phyloP scores from a whole-genome alignment of 2,329 filamentous ascomycete genomes.

The Paracorniculantispora psalliotae region DNA sequence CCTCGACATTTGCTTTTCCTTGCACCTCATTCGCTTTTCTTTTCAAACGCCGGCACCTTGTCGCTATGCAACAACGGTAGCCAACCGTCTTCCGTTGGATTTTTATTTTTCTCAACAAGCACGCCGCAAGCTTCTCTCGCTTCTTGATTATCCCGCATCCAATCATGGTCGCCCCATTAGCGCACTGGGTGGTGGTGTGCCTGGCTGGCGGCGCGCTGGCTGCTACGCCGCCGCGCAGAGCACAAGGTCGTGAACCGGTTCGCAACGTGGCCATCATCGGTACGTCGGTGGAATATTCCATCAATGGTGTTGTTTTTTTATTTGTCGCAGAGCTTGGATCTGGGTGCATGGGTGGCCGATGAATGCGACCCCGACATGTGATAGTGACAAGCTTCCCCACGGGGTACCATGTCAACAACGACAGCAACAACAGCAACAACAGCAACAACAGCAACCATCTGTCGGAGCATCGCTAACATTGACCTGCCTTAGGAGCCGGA shows the following conservation, averaged over 20 bases:
- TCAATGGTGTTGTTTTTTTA: too few species aligned
- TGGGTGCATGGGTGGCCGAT: too few species aligned
- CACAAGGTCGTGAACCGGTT: slow-evolving; percentile 16
- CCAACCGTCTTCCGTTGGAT: not conserved
- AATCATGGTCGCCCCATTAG: not conserved
- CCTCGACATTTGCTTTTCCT: not conserved
- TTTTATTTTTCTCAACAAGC: not conserved
- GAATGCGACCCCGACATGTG: not conserved
- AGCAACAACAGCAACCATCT: too few species aligned
- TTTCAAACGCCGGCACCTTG: not conserved
- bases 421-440: not conserved
- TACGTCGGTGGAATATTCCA: slow-evolving; percentile 20
- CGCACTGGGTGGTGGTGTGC: slow-evolving; percentile 7
- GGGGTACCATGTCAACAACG: not conserved
- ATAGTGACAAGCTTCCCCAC: slow-evolving; percentile 2
- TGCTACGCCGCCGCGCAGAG: slow-evolving; percentile 3
- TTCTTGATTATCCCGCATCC: not conserved
- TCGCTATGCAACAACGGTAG: slow-evolving; percentile 2
- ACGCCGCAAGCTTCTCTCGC: not conserved
- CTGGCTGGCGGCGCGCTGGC: slow-evolving; percentile 15
- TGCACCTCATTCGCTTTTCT: not conserved
- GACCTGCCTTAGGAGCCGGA: slow-evolving; percentile 63
- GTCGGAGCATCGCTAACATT: not conserved
- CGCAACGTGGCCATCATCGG: slow-evolving; percentile 34
- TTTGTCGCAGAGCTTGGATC: not conserved